Evolutionary conservation across 2,329 filamentous ascomycete genomes (phyloP), one percentile per base, ranked within the genome.

Genomic region (Elsinoe batatas): DNA sequence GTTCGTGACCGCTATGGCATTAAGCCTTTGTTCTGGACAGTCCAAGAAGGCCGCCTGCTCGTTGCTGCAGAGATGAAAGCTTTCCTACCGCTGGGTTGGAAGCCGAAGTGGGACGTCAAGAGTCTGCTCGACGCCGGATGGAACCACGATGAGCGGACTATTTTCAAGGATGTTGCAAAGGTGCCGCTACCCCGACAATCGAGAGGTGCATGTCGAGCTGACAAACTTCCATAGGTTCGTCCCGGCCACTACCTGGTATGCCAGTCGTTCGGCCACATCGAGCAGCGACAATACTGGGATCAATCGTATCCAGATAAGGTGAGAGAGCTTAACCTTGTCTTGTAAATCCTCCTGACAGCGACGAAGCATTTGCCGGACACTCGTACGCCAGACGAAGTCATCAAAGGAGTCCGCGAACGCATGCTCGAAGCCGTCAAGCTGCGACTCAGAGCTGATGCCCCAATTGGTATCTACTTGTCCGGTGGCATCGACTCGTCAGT

Each of bases 401-500:
- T 80, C 1, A 56, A 67, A 17, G 74, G 72, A 2, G 76, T 82
- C 0, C 69, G 78, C 5, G 65, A 77, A 43, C 70, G 69, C 2
- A 61, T 82, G 11, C 62, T 80, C 1, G 77, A 82, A 32, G 71
- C 79, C 0, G 68, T 82, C 10, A 71, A 72, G n/a, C 60, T 79
- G 15, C 74, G 79, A 4, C 67, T 82, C 8, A 71, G 74, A 13
- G 79, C 79, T 1, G 80, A 83, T 62, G 80, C 82, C 0, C 77
- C 78, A 0, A 69, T 82, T 2, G 80, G 77, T 1, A 68, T 83
- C 53, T 82, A 79, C 56, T 67, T 82, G 0, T 77, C 72, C 18
- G 79, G 80, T 3, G 80, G 80, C 1, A 74, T 83, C 49, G 79
- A 82, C 62, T 80, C 77, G 0, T 81, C 79, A 0, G 70, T 74